phyloP scores from a whole-genome alignment of 257 asterid species.

The Euphrasia confusa region DNA sequence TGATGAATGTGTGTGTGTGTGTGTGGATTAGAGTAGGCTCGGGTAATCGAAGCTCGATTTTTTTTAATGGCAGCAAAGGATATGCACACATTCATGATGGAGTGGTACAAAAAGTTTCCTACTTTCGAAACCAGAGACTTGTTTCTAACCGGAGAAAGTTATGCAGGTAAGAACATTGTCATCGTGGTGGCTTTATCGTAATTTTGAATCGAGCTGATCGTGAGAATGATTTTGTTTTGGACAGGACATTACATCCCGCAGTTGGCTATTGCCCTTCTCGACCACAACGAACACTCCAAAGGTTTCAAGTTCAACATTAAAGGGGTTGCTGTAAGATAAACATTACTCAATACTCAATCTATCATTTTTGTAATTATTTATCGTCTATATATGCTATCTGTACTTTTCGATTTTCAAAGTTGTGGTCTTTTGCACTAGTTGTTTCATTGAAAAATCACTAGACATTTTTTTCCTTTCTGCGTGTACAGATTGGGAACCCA shows the following conservation, averaged over 20 bases:
- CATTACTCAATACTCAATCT: slow-evolving; percentile 24
- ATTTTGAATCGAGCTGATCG: too few species aligned
- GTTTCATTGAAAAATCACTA: too few species aligned
- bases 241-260: slow-evolving; percentile 95
- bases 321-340: slow-evolving; percentile 73
- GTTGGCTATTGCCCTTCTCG: slow-evolving; percentile 69
- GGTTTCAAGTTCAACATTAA: slow-evolving; percentile 80
- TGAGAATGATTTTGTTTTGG: background rate
- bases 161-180: slow-evolving; percentile 42
- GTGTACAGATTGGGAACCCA: slow-evolving; percentile 87
- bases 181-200: too few species aligned
- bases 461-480: too few species aligned
- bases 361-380: background rate
- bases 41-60: slow-evolving; percentile 19
- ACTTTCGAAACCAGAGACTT: slow-evolving; percentile 58
- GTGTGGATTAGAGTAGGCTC: slow-evolving; percentile 16
- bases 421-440: too few species aligned
- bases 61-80: slow-evolving; percentile 61
- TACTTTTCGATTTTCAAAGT: background rate
- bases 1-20: background rate
- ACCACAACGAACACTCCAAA: slow-evolving; percentile 56
- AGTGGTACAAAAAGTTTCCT: slow-evolving; percentile 87
- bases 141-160: slow-evolving; percentile 94
- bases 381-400: background rate
- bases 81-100: slow-evolving; percentile 66